Conservation (phyloP, 2,329 filamentous ascomycete species). For the Penicillium sp. region DNA sequence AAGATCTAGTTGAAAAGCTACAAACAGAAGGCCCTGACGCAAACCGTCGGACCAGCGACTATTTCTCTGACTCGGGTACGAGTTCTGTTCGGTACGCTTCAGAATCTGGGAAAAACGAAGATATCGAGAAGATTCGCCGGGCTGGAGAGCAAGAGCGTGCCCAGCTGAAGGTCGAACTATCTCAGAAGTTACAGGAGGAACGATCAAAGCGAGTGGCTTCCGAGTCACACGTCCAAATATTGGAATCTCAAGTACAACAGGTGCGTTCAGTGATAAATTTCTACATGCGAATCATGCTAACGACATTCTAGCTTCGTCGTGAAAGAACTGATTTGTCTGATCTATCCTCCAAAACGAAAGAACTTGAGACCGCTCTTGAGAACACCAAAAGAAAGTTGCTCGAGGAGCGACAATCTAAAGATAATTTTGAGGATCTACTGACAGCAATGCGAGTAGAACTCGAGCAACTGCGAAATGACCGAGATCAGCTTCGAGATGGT, state of each 20-base stretch:
- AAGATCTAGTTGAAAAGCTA: constrained; percentile 86
- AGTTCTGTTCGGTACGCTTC: constrained; percentile 77
- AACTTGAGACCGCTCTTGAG: constrained; percentile 79
- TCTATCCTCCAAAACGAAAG: constrained; percentile 63
- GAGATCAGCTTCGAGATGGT: constrained; percentile 81
- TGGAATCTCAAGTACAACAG: constrained; percentile 76
- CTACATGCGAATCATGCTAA: neutral
- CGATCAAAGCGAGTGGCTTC: constrained; percentile 72
- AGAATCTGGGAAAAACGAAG: constrained; percentile 62
- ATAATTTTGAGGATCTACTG: constrained; percentile 91
- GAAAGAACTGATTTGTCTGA: constrained; percentile 56
- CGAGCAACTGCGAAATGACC: constrained; percentile 78
- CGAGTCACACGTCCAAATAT: constrained; percentile 78
- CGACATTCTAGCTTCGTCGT: constrained; percentile 41
- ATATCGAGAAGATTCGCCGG: constrained; percentile 80
- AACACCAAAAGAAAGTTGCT: constrained; percentile 78
- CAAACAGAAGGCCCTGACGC: constrained; percentile 70
- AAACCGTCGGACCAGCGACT: constrained; percentile 85
- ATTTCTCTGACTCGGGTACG: constrained; percentile 94
- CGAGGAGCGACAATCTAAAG: constrained; percentile 84
- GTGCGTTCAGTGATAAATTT: constrained; percentile 37
- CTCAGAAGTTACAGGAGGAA: constrained; percentile 85
- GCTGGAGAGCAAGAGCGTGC: constrained; percentile 90
- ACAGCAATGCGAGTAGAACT: constrained; percentile 81
- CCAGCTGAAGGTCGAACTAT: constrained; percentile 79